Evolutionary conservation across 352 stramenopile species (phyloP).

Genomic region (Phytophthora pinifolia): DNA sequence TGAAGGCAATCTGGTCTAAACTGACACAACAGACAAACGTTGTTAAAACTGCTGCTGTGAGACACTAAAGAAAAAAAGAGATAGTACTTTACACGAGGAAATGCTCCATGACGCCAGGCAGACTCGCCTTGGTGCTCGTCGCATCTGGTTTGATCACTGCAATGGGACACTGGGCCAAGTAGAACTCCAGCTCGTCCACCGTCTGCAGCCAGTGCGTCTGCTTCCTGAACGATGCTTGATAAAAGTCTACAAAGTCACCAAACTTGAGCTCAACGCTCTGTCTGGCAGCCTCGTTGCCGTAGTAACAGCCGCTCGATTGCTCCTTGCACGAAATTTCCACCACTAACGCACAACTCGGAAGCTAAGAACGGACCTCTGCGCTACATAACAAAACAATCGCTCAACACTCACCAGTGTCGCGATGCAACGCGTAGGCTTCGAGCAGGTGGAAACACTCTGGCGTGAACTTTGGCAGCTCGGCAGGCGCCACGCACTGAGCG

Average conservation of each 20-base stretch:
- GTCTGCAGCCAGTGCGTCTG: slow-evolving; percentile 66
- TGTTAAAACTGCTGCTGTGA: not conserved
- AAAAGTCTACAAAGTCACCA: slow-evolving; percentile 81
- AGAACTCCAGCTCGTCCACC: slow-evolving; percentile 79
- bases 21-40: slow-evolving; percentile 3
- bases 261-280: slow-evolving; percentile 83
- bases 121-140: slow-evolving; percentile 36
- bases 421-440: slow-evolving; percentile 33
- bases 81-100: slow-evolving; percentile 52
- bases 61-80: not conserved
- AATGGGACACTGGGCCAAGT: slow-evolving; percentile 81
- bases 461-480: slow-evolving; percentile 25
- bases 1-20: slow-evolving; percentile 48
- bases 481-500: slow-evolving; percentile 33
- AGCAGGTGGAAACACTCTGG: slow-evolving; percentile 33
- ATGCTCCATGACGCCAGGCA: slow-evolving; percentile 60
- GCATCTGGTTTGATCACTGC: slow-evolving; percentile 51
- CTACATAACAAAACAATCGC: not conserved
- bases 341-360: slow-evolving; percentile 34
- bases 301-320: slow-evolving; percentile 43
- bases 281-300: slow-evolving; percentile 50
- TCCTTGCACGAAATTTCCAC: slow-evolving; percentile 82
- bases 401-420: slow-evolving; percentile 35
- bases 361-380: not conserved
- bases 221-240: slow-evolving; percentile 40